phyloP scores from a whole-genome alignment of 2,329 filamentous ascomycete genomes.

The Fusarium sulawesiense region DNA sequence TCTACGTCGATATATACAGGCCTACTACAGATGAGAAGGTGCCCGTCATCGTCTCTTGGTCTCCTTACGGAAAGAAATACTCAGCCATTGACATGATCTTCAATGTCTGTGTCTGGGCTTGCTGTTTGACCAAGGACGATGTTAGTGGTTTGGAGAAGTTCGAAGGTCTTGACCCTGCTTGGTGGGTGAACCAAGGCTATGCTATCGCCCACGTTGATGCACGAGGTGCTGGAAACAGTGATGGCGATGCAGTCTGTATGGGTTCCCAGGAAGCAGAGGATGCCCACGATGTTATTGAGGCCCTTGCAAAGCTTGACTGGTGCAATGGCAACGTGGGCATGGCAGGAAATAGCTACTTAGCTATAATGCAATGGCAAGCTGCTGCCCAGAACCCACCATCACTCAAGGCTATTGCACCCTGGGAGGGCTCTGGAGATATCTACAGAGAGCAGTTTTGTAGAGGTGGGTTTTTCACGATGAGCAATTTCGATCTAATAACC shows the following conservation, averaged over 20 bases:
- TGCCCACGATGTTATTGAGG: conserved; percentile 39
- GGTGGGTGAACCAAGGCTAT: conserved; percentile 27
- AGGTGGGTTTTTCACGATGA: conserved; percentile 16
- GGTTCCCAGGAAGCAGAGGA: conserved; percentile 41
- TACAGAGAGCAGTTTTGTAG: conserved; percentile 22
- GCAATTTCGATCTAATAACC: conserved; percentile 18
- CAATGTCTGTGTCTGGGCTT: conserved; percentile 34
- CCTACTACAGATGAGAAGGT: conserved; percentile 8
- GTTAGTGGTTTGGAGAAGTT: conserved; percentile 30
- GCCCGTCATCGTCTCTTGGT: conserved; percentile 38
- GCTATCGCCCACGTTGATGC: conserved; percentile 23
- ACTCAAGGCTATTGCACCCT: conserved; percentile 30
- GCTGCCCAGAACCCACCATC: conserved; percentile 33
- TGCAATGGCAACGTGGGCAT: conserved; percentile 49
- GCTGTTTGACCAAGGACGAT: conserved; percentile 27
- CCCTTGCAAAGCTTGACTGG: conserved; percentile 46
- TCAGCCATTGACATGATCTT: conserved; percentile 37
- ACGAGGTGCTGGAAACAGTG: conserved; percentile 8
- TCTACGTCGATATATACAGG: conserved; percentile 30
- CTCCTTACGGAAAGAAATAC: conserved; percentile 40
- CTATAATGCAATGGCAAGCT: conserved; percentile 41
- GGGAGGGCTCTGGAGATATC: conserved; percentile 26
- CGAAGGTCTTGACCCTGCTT: conserved; percentile 26
- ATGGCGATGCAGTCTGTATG: conserved; percentile 26
- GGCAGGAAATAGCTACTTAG: conserved; percentile 48